Evolutionary conservation across 139 green algal species (phyloP).

Genomic region (Asterochloris erici): DNA sequence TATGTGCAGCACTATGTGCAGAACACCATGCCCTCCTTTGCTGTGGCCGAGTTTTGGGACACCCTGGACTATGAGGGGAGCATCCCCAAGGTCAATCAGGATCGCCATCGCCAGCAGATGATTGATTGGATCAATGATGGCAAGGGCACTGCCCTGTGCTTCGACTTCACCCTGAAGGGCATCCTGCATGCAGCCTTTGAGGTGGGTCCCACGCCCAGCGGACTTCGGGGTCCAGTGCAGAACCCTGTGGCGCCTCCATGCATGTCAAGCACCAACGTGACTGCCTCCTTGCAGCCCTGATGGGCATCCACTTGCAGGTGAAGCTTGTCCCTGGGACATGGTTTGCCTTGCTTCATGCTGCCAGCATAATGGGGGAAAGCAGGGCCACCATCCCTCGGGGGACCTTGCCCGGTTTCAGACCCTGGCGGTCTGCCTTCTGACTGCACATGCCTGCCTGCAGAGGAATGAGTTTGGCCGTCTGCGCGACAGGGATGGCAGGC

Average conservation of each 20-base stretch:
- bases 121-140: slow-evolving; percentile 92
- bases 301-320: too few species aligned
- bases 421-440: too few species aligned
- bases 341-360: too few species aligned
- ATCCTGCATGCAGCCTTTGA: background rate
- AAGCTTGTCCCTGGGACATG: too few species aligned
- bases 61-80: slow-evolving; percentile 90
- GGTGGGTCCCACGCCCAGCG: background rate
- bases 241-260: too few species aligned
- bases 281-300: too few species aligned
- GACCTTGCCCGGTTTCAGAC: too few species aligned
- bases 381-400: too few species aligned
- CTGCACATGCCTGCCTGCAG: slow-evolving; percentile 20
- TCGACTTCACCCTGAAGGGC: slow-evolving; percentile 98
- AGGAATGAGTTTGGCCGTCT: slow-evolving; percentile 84
- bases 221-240: too few species aligned
- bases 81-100: slow-evolving; percentile 97
- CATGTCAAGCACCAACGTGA: too few species aligned
- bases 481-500: slow-evolving; percentile 57
- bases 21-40: slow-evolving; percentile 78
- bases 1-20: slow-evolving; percentile 75
- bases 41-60: slow-evolving; percentile 96
- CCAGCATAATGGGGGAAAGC: too few species aligned
- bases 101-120: slow-evolving; percentile 84
- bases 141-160: slow-evolving; percentile 82